Evolutionary conservation across 1,284 basidiomycete species (phyloP).

Genomic region (Boletus subluridellus): DNA sequence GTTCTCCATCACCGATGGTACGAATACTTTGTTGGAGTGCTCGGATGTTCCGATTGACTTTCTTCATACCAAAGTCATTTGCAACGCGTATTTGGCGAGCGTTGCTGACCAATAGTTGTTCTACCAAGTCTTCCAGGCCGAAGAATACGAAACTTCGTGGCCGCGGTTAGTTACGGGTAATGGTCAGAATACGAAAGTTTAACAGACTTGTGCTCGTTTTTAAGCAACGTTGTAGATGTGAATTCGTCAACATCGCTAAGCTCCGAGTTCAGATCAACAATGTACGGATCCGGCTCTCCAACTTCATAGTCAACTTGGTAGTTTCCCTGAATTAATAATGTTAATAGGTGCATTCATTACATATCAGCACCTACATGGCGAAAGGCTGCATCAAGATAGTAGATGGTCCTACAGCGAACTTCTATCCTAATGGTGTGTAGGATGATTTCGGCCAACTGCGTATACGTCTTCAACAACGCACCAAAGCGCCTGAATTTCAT

Average conservation of each 20-base stretch:
- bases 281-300: constrained; percentile 85
- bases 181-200: constrained; percentile 2
- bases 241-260: constrained; percentile 77
- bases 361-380: constrained; percentile 50
- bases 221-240: constrained; percentile 58
- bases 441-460: constrained; percentile 82
- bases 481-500: constrained; percentile 71
- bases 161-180: constrained; percentile 1
- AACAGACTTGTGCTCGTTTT: constrained; percentile 63
- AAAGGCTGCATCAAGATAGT: constrained; percentile 79
- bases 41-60: constrained; percentile 87
- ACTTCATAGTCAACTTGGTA: constrained; percentile 80
- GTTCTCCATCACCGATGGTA: constrained; percentile 61
- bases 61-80: constrained; percentile 80
- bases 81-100: constrained; percentile 70
- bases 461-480: constrained; percentile 85
- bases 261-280: constrained; percentile 84
- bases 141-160: constrained; percentile 74
- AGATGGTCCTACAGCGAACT: constrained; percentile 79
- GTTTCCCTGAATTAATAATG: constrained; percentile 58
- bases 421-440: constrained; percentile 89
- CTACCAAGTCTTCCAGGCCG: constrained; percentile 85
- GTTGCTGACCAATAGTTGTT: constrained; percentile 75
- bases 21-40: constrained; percentile 93
- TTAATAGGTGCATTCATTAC: neutral